Evolutionary conservation across 768 basidiomycete species (phyloP), one percentile per base, ranked within the genome.

Genomic region (Boletus rubroflammeus): DNA sequence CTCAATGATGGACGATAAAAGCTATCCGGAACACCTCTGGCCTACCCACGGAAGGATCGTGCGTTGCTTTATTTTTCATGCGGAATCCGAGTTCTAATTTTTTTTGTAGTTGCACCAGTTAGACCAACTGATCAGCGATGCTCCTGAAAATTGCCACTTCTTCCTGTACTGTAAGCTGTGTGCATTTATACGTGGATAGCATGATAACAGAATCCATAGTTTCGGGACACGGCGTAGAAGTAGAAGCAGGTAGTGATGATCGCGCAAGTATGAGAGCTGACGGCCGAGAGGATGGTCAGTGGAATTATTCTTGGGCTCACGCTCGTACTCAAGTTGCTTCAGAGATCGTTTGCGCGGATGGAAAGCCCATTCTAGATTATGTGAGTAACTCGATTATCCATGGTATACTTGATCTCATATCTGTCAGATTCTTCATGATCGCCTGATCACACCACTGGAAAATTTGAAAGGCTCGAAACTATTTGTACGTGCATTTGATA

Each of bases 91-190:
- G 5, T 2, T 26, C 35, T 50, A 13, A 43, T 19, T 1, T 17
- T 13, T 41, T 41, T 29, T 10, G 9, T 35, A 63, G 81, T 48
- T 80, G 13, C 61, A 54, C 4, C 73, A 76, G 36, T 79, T 83
- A 28, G 57, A 70, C 5, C 66, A 66, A 6, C 65, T 85, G 6
- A 77, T 79, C 0, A 56, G 63, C 4, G 75, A 72, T 32, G 75
- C 78, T 5, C 59, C 68, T 15, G 67, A 75, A 1, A 75, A 77
- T 0, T 80, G 81, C 49, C 74, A 67, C 3, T 78, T 81, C 57
- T 75, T 82, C 50, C 81, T 85, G 58, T 81, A 82, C 39, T 85
- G 83, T 83, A 56, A 35, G 77, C 26, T 11, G 1, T 17, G 25
- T 14, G 13, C 1, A 3, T 28, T 32, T 5, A n/a, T 5, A 14